Percentiles rank a stretch among this genome's conserved stretches.
phyloP scores from a whole-genome alignment of 345 rosid genomes.

The Physaria fendleri region DNA sequence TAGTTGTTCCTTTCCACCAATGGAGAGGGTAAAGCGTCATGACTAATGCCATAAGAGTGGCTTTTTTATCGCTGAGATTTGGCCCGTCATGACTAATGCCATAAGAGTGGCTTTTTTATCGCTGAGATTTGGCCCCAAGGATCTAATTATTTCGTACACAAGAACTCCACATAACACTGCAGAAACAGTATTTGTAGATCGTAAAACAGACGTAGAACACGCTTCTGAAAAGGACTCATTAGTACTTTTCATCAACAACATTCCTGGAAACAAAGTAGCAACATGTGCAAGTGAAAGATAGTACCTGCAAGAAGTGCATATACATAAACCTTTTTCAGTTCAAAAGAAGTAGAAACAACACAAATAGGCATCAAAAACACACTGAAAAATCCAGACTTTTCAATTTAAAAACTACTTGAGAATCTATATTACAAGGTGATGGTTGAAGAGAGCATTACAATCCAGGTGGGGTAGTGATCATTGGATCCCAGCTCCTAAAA shows the following conservation, averaged over 20 bases:
- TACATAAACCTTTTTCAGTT: background rate
- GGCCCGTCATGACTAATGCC: slow-evolving; percentile 66
- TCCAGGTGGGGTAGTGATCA: slow-evolving; percentile 99
- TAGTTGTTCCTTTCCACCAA: slow-evolving; percentile 41
- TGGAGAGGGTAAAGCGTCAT: slow-evolving; percentile 78
- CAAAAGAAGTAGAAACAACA: background rate
- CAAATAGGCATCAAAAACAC: background rate
- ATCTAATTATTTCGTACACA: slow-evolving; percentile 54
- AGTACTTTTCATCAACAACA: slow-evolving; percentile 27
- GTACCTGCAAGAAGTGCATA: slow-evolving; percentile 51
- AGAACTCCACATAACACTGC: slow-evolving; percentile 69
- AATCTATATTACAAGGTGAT: background rate
- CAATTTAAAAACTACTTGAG: background rate
- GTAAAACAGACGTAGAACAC: slow-evolving; percentile 59
- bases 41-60: slow-evolving; percentile 47
- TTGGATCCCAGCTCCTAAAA: slow-evolving; percentile 91
- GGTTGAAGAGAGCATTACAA: slow-evolving; percentile 41
- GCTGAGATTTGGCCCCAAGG: slow-evolving; percentile 50
- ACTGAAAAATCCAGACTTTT: background rate
- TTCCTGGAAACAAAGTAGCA: slow-evolving; percentile 67
- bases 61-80: slow-evolving; percentile 45
- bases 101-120: slow-evolving; percentile 50
- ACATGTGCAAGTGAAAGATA: slow-evolving; percentile 73
- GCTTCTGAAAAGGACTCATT: slow-evolving; percentile 39
- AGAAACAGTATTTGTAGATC: slow-evolving; percentile 57